A percentile compares a stretch with the other conserved stretches of the same genome.
These are phyloP conservation scores for Hypoxylon fragiforme DNA, from an alignment of 495 filamentous ascomycete genomes.

Conservation along the genomic window DNA sequence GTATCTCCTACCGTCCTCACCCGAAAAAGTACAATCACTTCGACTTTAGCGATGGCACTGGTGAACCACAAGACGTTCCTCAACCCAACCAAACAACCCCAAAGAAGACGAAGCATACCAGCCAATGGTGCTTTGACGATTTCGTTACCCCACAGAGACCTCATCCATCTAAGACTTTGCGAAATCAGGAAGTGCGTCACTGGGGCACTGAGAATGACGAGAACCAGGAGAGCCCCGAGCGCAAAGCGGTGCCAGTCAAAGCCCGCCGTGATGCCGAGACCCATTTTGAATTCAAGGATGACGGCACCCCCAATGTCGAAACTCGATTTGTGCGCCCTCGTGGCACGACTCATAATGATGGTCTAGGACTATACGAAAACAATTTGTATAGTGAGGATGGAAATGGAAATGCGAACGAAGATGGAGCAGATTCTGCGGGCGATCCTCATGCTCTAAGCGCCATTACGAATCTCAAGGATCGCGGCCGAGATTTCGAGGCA, in stretches of 20 bases:
- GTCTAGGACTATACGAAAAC: constrained; percentile 76
- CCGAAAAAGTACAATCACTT: constrained; percentile 85
- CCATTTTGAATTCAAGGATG: constrained; percentile 75
- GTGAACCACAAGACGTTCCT: constrained; percentile 45
- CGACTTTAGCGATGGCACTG: constrained; percentile 71
- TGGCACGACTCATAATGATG: constrained; percentile 60
- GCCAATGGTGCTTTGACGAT: constrained; percentile 84
- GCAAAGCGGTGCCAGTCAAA: constrained; percentile 59
- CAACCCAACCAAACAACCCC: constrained; percentile 43
- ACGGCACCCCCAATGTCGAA: constrained; percentile 36
- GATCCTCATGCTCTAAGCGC: constrained; percentile 52
- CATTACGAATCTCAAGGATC: constrained; percentile 67
- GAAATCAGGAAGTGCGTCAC: constrained; percentile 61
- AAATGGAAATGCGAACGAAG: constrained; percentile 57
- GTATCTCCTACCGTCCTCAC: constrained; percentile 62
- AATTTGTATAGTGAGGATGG: constrained; percentile 65
- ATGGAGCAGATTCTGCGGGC: constrained; percentile 28
- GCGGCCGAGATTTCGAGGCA: constrained; percentile 70
- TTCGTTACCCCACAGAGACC: constrained; percentile 78
- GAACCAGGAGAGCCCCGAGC: constrained; percentile 59
- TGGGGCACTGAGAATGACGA: constrained; percentile 73
- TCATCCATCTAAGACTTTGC: constrained; percentile 46
- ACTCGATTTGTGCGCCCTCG: constrained; percentile 44
- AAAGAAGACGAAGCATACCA: constrained; percentile 62
- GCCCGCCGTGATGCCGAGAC: constrained; percentile 76